A percentile compares a stretch with the other conserved stretches of the same genome.
phyloP scores from a whole-genome alignment of 345 rosid genomes.

The Acer saccharum region DNA sequence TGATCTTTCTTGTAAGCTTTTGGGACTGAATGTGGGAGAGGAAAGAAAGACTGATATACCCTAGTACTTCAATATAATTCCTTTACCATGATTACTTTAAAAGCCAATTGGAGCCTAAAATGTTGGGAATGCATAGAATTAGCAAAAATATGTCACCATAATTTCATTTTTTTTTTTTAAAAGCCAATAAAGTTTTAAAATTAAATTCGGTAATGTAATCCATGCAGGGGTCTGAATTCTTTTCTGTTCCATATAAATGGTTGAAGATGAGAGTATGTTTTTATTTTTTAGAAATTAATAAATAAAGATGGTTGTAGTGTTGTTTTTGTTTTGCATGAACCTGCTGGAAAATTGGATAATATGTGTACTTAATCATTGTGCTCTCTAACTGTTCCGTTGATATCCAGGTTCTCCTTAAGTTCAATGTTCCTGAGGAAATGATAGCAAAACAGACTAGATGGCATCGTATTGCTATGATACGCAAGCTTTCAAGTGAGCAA shows the following conservation, averaged over 20 bases:
- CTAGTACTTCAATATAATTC: no score
- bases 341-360: not conserved
- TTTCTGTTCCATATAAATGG: not conserved
- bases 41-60: not conserved
- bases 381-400: not conserved
- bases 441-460: constrained; percentile 93
- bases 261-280: not conserved
- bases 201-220: not conserved
- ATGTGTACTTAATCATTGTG: not conserved
- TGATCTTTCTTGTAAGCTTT: not conserved
- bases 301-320: not conserved
- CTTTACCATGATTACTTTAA: not conserved
- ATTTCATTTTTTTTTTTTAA: no score
- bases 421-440: constrained; percentile 87
- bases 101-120: not conserved
- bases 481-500: constrained; percentile 98
- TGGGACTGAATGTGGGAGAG: not conserved
- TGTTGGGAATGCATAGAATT: not conserved
- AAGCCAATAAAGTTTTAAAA: not conserved
- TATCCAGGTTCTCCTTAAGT: constrained; percentile 87
- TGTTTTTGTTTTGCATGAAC: constrained; percentile 5
- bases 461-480: constrained; percentile 99
- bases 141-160: not conserved
- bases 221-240: not conserved
- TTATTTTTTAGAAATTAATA: not conserved